Conservation (phyloP, 2,329 filamentous ascomycete species). For the Truncatella angustata region DNA sequence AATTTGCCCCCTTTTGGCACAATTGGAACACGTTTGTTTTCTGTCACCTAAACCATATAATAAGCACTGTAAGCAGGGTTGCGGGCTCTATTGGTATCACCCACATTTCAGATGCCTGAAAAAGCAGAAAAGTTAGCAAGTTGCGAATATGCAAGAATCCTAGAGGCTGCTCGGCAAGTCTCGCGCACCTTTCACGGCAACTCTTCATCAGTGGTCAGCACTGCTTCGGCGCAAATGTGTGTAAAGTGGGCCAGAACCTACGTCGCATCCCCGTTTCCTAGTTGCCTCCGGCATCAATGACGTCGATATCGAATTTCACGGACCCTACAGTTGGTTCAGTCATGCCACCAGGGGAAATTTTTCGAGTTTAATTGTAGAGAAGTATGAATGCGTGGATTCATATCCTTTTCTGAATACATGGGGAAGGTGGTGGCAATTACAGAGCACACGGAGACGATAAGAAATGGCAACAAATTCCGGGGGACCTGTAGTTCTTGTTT, state of each 20-base stretch:
- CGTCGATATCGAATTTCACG: neutral
- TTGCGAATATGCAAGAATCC: neutral
- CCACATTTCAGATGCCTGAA: constrained; percentile 5
- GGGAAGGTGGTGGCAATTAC: neutral
- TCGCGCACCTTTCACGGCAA: neutral
- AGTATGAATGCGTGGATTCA: neutral
- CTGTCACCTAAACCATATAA: neutral
- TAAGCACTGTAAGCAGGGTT: neutral
- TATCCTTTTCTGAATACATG: neutral
- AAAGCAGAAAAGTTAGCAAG: neutral
- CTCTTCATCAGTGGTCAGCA: neutral
- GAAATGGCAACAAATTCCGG: neutral
- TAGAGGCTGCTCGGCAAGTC: neutral
- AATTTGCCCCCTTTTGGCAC: neutral
- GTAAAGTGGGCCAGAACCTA: neutral
- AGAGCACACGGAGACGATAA: neutral
- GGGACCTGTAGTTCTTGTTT: too few relatives aligned
- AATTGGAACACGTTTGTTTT: neutral
- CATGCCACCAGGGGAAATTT: neutral
- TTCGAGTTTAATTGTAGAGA: neutral
- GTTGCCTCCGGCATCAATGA: neutral
- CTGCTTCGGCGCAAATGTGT: neutral
- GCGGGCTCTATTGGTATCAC: neutral
- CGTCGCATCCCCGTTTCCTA: constrained; percentile 2
- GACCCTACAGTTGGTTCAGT: too few relatives aligned